A percentile compares a stretch with the other conserved stretches of the same genome.
Evolutionary conservation across 1,284 basidiomycete genomes (phyloP).

Genomic region (Stereum hirsutum): DNA sequence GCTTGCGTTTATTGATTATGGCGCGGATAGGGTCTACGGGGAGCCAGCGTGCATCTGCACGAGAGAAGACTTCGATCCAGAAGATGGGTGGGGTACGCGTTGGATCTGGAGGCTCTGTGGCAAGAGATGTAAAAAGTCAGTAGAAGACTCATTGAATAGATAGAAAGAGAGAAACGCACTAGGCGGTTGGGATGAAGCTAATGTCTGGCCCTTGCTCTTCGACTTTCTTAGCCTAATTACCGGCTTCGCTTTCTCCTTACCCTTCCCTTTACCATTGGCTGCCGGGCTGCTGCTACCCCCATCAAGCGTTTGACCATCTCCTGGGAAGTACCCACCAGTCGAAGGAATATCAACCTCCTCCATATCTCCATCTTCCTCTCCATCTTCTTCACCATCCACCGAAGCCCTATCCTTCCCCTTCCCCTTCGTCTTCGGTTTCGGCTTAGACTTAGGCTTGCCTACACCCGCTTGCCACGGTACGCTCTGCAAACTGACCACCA

Average conservation of each 20-base stretch:
- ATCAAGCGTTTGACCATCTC: conserved; percentile 30
- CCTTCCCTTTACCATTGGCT: conserved; percentile 37
- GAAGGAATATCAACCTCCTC: conserved; percentile 27
- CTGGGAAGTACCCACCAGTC: conserved; percentile 20
- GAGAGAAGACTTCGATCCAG: conserved; percentile 97
- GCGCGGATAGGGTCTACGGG: conserved; percentile 85
- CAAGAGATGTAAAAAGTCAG: background rate
- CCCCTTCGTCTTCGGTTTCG: conserved; percentile 25
- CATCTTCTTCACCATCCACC: conserved; percentile 14
- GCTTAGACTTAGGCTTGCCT: conserved; percentile 42
- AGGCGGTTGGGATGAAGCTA: conserved; percentile 14
- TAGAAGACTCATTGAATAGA: background rate
- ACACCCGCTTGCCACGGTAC: conserved; percentile 74
- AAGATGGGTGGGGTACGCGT: conserved; percentile 77
- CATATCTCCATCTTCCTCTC: conserved; percentile 28
- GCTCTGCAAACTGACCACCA: conserved; percentile 87
- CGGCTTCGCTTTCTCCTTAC: conserved; percentile 43
- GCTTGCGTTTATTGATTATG: conserved; percentile 70
- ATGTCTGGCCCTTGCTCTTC: conserved; percentile 36
- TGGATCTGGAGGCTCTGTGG: conserved; percentile 37
- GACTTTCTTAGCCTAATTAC: conserved; percentile 47
- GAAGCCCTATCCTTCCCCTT: conserved; percentile 27
- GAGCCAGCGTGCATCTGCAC: conserved; percentile 87
- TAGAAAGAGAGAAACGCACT: conserved; percentile 9
- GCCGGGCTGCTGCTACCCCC: conserved; percentile 19